These are phyloP conservation scores for Sporobolomyces roseus DNA, from an alignment of 768 basidiomycete genomes.

Conservation along the genomic window DNA sequence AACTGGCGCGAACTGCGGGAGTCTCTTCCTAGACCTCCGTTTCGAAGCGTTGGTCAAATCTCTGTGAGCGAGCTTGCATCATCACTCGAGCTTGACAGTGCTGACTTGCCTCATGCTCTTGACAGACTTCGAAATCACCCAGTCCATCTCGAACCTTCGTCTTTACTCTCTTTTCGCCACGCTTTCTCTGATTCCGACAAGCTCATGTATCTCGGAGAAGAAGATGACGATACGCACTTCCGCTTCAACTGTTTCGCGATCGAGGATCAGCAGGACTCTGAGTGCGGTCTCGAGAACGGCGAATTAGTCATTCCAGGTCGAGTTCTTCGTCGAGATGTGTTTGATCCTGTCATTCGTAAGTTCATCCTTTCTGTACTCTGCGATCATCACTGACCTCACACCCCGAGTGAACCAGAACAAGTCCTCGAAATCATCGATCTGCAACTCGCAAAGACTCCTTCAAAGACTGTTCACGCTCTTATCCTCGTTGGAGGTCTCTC, in stretches of 20 bases:
- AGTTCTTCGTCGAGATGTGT: constrained; percentile 73
- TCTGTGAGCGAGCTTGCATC: constrained; percentile 25
- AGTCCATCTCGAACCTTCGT: constrained; percentile 73
- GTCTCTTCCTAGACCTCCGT: constrained; percentile 78
- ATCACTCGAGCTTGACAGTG: neutral
- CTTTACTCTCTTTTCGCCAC: constrained; percentile 45
- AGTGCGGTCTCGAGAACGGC: constrained; percentile 73
- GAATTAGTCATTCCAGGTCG: constrained; percentile 78
- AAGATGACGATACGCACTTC: constrained; percentile 74
- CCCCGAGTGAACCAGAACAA: constrained; percentile 49
- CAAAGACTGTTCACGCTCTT: constrained; percentile 68
- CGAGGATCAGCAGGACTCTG: constrained; percentile 62
- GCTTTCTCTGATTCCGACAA: constrained; percentile 81
- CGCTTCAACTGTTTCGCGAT: constrained; percentile 87
- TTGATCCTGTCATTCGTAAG: constrained; percentile 78
- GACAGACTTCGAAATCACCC: constrained; percentile 72
- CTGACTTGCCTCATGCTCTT: neutral
- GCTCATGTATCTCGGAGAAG: constrained; percentile 65
- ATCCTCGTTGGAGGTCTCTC: constrained; percentile 86
- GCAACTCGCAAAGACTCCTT: constrained; percentile 54
- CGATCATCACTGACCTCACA: neutral
- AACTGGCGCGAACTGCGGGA: constrained; percentile 81
- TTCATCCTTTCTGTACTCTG: neutral
- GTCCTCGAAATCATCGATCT: constrained; percentile 73
- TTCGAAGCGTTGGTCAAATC: constrained; percentile 76